These are phyloP conservation scores for Aureobasidium pullulans DNA, from an alignment of 2,329 filamentous ascomycete species.

Conservation along the genomic window DNA sequence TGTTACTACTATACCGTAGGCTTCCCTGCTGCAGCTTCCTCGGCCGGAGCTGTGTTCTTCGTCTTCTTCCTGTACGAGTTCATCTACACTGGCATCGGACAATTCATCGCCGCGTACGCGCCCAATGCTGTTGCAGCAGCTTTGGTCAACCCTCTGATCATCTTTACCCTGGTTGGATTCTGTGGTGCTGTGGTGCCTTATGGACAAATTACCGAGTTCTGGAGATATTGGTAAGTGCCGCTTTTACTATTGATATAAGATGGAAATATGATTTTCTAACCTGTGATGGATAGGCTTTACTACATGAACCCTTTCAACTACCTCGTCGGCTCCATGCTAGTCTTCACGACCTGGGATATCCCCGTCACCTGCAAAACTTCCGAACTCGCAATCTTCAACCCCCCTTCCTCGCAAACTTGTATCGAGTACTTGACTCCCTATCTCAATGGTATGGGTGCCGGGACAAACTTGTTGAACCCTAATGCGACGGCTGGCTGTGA, in stretches of 20 bases:
- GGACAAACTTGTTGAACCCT: constrained; percentile 31
- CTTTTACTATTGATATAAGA: not conserved
- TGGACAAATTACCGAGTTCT: constrained; percentile 54
- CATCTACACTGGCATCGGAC: constrained; percentile 48
- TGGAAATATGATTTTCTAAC: not conserved
- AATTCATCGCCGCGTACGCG: constrained; percentile 62
- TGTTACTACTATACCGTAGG: constrained; percentile 57
- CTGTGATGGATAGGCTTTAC: constrained; percentile 45
- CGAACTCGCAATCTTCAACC: constrained; percentile 31
- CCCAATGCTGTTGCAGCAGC: constrained; percentile 58
- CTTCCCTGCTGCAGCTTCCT: constrained; percentile 54
- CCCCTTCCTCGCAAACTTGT: constrained; percentile 29
- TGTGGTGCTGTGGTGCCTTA: constrained; percentile 52
- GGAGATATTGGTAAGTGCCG: constrained; percentile 45
- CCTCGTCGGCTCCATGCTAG: constrained; percentile 23
- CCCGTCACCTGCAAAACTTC: constrained; percentile 25
- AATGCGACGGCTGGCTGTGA: constrained; percentile 25
- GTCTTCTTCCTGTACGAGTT: constrained; percentile 56
- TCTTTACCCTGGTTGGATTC: constrained; percentile 35
- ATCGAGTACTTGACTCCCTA: constrained; percentile 34
- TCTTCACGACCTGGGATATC: constrained; percentile 50
- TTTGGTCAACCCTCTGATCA: constrained; percentile 38
- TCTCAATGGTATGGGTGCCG: constrained; percentile 24
- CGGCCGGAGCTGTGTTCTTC: constrained; percentile 22
- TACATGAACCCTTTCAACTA: constrained; percentile 42